A percentile compares a stretch with the other conserved stretches of the same genome.
Evolutionary conservation across 2,329 filamentous ascomycete genomes (phyloP).

Genomic region (Chaetothyriales sp.): DNA sequence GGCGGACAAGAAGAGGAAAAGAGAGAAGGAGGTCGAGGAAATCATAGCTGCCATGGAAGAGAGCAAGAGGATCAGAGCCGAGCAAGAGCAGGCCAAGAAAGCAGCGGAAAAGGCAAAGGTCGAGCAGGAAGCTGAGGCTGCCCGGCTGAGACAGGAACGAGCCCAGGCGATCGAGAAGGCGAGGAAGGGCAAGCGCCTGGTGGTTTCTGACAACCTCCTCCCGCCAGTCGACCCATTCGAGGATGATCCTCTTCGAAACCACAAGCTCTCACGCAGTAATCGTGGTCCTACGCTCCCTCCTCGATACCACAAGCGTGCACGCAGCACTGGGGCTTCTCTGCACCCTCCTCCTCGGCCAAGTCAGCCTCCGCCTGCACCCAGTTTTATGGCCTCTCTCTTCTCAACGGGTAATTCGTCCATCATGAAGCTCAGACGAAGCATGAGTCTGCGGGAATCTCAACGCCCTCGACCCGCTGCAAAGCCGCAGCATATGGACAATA

Average conservation of each 20-base stretch:
- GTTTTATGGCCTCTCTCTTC: slow-evolving; percentile 7
- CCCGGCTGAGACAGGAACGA: slow-evolving; percentile 1
- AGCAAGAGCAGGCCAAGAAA: slow-evolving; percentile 1
- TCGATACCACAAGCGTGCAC: slow-evolving; percentile 15
- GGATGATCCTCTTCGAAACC: slow-evolving; percentile 1
- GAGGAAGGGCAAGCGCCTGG: slow-evolving; percentile 13
- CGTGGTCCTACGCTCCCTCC: slow-evolving; percentile 5
- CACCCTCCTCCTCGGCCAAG: slow-evolving; percentile 4
- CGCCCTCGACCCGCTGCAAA: background rate
- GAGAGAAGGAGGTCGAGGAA: slow-evolving; percentile 12
- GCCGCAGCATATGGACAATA: slow-evolving; percentile 25
- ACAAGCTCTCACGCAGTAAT: slow-evolving; percentile 16
- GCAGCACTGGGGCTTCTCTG: slow-evolving; percentile 10
- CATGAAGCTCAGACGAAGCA: slow-evolving; percentile 6
- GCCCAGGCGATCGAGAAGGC: background rate
- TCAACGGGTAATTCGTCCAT: slow-evolving; percentile 1
- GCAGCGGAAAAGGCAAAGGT: slow-evolving; percentile 3
- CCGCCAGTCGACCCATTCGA: slow-evolving; percentile 55
- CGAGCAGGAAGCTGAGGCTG: slow-evolving; percentile 7
- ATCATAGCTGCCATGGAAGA: slow-evolving; percentile 13
- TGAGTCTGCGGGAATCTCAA: slow-evolving; percentile 12
- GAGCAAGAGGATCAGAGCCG: slow-evolving; percentile 8
- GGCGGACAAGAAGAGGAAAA: slow-evolving; percentile 11
- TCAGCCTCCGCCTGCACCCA: slow-evolving; percentile 1
- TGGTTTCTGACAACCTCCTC: slow-evolving; percentile 59